phyloP scores from a whole-genome alignment of 2,329 filamentous ascomycete genomes.

The Nectriaceae sp. region DNA sequence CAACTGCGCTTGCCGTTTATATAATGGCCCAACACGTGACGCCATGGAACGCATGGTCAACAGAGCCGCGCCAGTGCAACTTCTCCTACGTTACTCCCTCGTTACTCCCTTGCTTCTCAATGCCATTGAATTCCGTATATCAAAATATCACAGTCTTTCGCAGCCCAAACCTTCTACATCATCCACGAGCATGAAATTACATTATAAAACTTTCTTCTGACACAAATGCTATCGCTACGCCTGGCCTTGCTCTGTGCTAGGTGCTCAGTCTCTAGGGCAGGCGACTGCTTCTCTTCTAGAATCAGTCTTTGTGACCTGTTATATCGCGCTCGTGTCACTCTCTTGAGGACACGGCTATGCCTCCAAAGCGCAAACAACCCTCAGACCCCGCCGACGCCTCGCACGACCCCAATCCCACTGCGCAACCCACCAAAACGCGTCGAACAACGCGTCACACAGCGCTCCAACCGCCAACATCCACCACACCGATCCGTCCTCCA shows the following conservation, averaged over 20 bases:
- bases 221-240: neutral
- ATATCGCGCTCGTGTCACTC: constrained; percentile 1
- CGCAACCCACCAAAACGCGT: constrained; percentile 32
- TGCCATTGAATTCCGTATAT: no score
- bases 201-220: neutral
- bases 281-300: neutral
- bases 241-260: neutral
- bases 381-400: constrained; percentile 26
- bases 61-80: no score
- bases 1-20: no score
- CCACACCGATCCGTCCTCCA: neutral
- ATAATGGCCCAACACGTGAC: no score
- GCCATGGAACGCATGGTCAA: no score
- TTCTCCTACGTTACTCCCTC: no score
- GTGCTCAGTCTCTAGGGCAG: neutral
- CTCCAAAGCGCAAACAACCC: constrained; percentile 40
- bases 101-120: no score
- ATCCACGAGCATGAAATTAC: no score
- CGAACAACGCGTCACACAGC: constrained; percentile 43
- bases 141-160: no score
- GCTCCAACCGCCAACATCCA: constrained; percentile 9
- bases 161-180: no score
- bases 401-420: constrained; percentile 11
- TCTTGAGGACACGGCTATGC: constrained; percentile 26
- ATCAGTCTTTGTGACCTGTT: neutral